Evolutionary conservation across 176 grass and related monocot species (phyloP), one percentile per base, ranked within the genome.

Genomic region (Ampelocalamus luodianensis): DNA sequence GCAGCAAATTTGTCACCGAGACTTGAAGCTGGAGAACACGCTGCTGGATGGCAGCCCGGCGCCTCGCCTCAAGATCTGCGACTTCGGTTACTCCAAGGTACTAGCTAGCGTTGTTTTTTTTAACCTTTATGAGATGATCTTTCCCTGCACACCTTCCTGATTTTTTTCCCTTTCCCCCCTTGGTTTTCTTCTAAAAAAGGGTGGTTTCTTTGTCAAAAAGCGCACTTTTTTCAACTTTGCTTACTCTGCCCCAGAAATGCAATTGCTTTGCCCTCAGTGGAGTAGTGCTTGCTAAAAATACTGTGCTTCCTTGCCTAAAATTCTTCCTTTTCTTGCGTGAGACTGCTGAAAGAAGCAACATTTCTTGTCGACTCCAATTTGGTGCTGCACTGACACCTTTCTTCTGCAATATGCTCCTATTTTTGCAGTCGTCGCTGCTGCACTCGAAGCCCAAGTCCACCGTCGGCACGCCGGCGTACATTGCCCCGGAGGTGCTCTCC

Each of bases 1-100:
- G 24, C 85, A 97, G 92, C 89, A 94, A 92, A 92, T 94, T 63
- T 94, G 92, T 40, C 92, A 94, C 64, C 82, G 90, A 1, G 92
- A 94, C 72, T 9, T 94, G 78, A 94, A 94, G 79, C 78, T 94
- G 81, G 92, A 94, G 92, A 94, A 94, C 87, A 92, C 92, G 2
- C 88, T 94, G 50, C 84, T 94, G 56, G 92, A 92, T 34, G 92
- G 90, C 64, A 94, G 72, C 85, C 87, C 92, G 39, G 90, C 90
- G 39, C 90, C 92, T 14, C 87, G 90, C 61, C 90, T 94, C 78
- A 94, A 94, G 90, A 94, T 94, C 82, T 94, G 92, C 85, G 92
- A 94, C 78, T 94, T 92, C 46, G 92, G 92, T 34, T 94, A 94
- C 82, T 94, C 92, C 75, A 94, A 94, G 92, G 95, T 95, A 49